Conservation (phyloP, 2,329 filamentous ascomycete species). For the Neonectria neomacrospora region DNA sequence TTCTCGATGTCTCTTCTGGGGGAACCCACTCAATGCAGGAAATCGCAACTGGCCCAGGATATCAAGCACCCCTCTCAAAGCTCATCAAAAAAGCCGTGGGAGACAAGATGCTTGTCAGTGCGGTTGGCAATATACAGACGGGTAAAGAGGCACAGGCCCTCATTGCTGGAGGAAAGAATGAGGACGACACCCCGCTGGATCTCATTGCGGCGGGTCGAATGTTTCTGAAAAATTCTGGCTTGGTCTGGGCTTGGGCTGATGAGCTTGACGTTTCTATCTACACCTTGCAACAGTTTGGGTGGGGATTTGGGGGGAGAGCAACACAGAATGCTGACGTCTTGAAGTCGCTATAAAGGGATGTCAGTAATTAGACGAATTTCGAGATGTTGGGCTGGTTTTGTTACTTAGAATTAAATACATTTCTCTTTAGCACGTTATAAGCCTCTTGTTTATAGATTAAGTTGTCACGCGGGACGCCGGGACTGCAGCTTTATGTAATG, state of each 20-base stretch:
- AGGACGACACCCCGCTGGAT: slow-evolving; percentile 58
- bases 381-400: not conserved
- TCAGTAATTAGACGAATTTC: not conserved
- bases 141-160: slow-evolving; percentile 60
- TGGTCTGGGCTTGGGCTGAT: slow-evolving; percentile 67
- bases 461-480: too few relatives aligned
- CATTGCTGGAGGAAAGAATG: slow-evolving; percentile 49
- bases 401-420: not conserved
- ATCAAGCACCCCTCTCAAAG: slow-evolving; percentile 77
- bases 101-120: slow-evolving; percentile 60
- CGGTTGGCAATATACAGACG: slow-evolving; percentile 61
- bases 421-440: too few relatives aligned
- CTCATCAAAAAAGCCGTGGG: slow-evolving; percentile 77
- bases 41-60: slow-evolving; percentile 68
- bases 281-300: slow-evolving; percentile 64
- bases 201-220: slow-evolving; percentile 60
- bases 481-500: too few relatives aligned
- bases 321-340: slow-evolving; percentile 22
- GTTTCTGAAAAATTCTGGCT: slow-evolving; percentile 69
- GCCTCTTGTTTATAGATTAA: too few relatives aligned
- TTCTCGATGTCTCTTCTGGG: slow-evolving; percentile 78
- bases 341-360: not conserved
- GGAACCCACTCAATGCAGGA: slow-evolving; percentile 71
- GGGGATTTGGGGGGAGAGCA: slow-evolving; percentile 61
- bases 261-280: slow-evolving; percentile 60